Base-by-base conservation (phyloP, 2,329 filamentous ascomycete species). In the Microcyclospora pomicola region DNA sequence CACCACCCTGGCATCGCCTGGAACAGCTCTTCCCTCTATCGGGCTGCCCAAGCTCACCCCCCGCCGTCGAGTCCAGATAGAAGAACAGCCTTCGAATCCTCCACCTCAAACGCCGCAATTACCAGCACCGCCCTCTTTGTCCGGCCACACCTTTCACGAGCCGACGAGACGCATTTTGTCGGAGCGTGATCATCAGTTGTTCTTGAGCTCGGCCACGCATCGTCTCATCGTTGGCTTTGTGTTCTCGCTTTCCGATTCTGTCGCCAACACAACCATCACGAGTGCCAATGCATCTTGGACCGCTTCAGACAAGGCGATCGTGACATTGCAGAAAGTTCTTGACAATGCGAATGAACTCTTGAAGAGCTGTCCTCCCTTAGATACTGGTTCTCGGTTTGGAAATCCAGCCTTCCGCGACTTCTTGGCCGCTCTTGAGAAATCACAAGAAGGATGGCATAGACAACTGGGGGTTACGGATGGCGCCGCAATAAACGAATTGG, bases 381-480 rank as follows among this genome's bases (percentile, higher is more conserved):
- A 96, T 46, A 82, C 87, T 34, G 86, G 86, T 33, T 94, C 86
- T 7, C 74, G 91, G 16, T 98, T 98, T 59, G 92, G 91, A 34
- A 98, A 98, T 63, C 87, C 86, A 49, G 76, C 82, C 2, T 98
- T 98, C 63, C 76, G 85, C 35, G 71, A 73, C 41, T 87, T 92
- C 52, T 71, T 95, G 39, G 82, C 84, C 56, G 72, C 74, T 33
- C 64, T 82, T 13, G 58, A 56, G 14, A 45, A 50, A 2, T 59
- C 61, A 6, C 47, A 72, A 32, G 52, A 59, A n/a, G 5, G 53
- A 30, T 88, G 82, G 82, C 82, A 88, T 54, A 55, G 61, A 27
- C 57, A 60, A 33, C 67, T 87, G 2, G 73, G 72, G 5, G 43
- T 83, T 7, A 52, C 59, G 2, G 58, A 67, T 12, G 27, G 28